A percentile compares a stretch with the other conserved stretches of the same genome.
Evolutionary conservation across 2,329 filamentous ascomycete species (phyloP).

Genomic region (Botryotinia globosa): DNA sequence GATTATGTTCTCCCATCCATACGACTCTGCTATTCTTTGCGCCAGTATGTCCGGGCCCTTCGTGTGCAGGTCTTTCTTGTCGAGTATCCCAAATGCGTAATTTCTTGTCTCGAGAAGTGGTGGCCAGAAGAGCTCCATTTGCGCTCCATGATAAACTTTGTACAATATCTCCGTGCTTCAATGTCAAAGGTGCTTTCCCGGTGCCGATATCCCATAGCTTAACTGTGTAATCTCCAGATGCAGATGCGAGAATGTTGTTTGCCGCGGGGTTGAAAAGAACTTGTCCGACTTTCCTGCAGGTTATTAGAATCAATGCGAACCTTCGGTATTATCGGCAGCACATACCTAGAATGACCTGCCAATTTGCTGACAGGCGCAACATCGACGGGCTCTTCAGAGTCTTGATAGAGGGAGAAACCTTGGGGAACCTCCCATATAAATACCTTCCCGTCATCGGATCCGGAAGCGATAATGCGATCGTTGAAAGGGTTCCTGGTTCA

Average conservation of each 20-base stretch:
- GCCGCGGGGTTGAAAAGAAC: constrained; percentile 97
- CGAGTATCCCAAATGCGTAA: constrained; percentile 95
- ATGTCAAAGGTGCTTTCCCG: constrained; percentile 67
- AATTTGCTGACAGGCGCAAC: constrained; percentile 79
- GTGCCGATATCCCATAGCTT: constrained; percentile 94
- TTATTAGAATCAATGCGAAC: constrained; percentile 30
- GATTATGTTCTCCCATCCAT: constrained; percentile 96
- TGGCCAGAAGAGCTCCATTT: constrained; percentile 79
- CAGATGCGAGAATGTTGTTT: constrained; percentile 90
- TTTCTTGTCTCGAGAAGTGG: constrained; percentile 97
- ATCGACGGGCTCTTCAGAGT: constrained; percentile 79
- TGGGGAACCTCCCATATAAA: constrained; percentile 95
- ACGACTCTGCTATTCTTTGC: constrained; percentile 97
- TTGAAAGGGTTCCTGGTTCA: constrained; percentile 84
- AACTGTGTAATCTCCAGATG: constrained; percentile 90
- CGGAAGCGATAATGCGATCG: constrained; percentile 87
- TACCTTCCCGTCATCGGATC: constrained; percentile 94
- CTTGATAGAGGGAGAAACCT: constrained; percentile 78
- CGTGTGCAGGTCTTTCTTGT: constrained; percentile 83
- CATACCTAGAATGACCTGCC: constrained; percentile 79
- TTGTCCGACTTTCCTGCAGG: constrained; percentile 85
- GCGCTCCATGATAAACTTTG: constrained; percentile 96
- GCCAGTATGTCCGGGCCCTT: constrained; percentile 80
- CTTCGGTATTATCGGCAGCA: constrained; percentile 19
- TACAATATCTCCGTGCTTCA: constrained; percentile 88